Evolutionary conservation across 2,329 filamentous ascomycete genomes (phyloP).

Genomic region (Phialemoniopsis sp.): DNA sequence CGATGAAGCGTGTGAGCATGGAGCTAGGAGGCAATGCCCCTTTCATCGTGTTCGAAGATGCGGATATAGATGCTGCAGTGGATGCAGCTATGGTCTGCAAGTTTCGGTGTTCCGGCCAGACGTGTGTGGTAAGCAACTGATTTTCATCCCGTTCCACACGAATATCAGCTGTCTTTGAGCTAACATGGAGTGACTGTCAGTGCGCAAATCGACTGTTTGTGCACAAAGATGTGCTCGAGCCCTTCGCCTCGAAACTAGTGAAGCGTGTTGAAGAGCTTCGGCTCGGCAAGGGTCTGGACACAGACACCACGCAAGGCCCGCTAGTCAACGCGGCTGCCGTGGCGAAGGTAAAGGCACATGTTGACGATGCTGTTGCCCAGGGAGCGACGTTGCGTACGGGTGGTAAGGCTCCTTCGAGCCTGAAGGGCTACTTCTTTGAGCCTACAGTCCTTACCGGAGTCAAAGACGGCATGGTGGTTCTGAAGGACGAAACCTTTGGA

Average conservation of each 20-base stretch:
- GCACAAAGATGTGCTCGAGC: slow-evolving; percentile 11
- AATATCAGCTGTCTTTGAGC: too few relatives aligned
- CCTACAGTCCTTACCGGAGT: slow-evolving; percentile 64
- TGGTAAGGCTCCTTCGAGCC: slow-evolving; percentile 56
- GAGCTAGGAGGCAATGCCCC: slow-evolving; percentile 65
- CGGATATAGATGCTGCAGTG: slow-evolving; percentile 55
- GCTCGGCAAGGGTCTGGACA: slow-evolving; percentile 8
- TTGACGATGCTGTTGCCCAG: slow-evolving; percentile 11
- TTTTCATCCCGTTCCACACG: slow-evolving; percentile 61
- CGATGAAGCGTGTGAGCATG: slow-evolving; percentile 60
- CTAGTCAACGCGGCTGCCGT: slow-evolving; percentile 11
- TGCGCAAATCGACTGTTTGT: slow-evolving; percentile 16
- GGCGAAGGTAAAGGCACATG: slow-evolving; percentile 11
- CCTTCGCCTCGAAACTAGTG: slow-evolving; percentile 13
- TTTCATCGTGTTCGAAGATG: slow-evolving; percentile 59
- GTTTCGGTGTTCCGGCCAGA: slow-evolving; percentile 43
- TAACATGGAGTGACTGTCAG: too few relatives aligned
- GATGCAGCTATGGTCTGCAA: slow-evolving; percentile 37
- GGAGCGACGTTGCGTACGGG: slow-evolving; percentile 13
- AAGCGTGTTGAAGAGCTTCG: slow-evolving; percentile 6
- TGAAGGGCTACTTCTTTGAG: slow-evolving; percentile 61
- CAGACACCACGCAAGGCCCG: slow-evolving; percentile 11
- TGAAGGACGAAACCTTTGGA: slow-evolving; percentile 14
- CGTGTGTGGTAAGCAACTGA: slow-evolving; percentile 53
- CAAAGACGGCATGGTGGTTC: slow-evolving; percentile 10